Base-by-base conservation (phyloP, 2,329 filamentous ascomycete species). In the Hirsutella thompsonii region DNA sequence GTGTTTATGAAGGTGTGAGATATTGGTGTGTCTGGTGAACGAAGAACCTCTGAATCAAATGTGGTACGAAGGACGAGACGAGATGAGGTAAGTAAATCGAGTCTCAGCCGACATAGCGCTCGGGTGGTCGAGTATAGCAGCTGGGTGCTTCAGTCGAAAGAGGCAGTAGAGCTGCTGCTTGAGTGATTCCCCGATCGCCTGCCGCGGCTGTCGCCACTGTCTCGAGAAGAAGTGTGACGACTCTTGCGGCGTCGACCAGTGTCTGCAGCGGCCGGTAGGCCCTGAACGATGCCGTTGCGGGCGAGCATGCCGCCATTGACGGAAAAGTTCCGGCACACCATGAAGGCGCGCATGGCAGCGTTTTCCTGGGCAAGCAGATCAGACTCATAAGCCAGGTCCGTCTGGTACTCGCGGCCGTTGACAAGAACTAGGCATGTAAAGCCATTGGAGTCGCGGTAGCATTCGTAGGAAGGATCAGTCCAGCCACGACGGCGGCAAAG, bases 241-340 rank as follows among this genome's bases (percentile, higher is more conserved):
- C 68, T 69, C 60, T 71, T 71, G 49, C 66, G 59, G 45, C 68
- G 64, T 50, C 66, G 72, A 55, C 62, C 61, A 46, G 55, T 62
- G 42, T 74, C 63, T 19, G 45, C 38, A 49, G 69, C 67, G 42
- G 68, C 73, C 13, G 77, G 77, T 30, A 81, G 67, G 38, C 77
- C 77, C 60, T 81, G 77, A 47, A 81, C 76, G 47, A 81, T 79
- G 35, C 77, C 77, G 54, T 81, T 81, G 48, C 76, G 73, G 47
- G 76, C 77, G 47, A 81, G 68, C 87, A 94, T 94, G 58, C 90
- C 90, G 54, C 93, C 88, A 59, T 94, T 95, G 61, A 93, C 85
- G 42, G 87, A 94, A 66, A 95, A 95, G 71, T 94, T 94, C 49
- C 88, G 83, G 70, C 90, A 95, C 51, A 95, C 92, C 78, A 94